These are phyloP conservation scores for Ochromonadaceae sp. DNA, from an alignment of 352 stramenopile species.

Conservation along the genomic window DNA sequence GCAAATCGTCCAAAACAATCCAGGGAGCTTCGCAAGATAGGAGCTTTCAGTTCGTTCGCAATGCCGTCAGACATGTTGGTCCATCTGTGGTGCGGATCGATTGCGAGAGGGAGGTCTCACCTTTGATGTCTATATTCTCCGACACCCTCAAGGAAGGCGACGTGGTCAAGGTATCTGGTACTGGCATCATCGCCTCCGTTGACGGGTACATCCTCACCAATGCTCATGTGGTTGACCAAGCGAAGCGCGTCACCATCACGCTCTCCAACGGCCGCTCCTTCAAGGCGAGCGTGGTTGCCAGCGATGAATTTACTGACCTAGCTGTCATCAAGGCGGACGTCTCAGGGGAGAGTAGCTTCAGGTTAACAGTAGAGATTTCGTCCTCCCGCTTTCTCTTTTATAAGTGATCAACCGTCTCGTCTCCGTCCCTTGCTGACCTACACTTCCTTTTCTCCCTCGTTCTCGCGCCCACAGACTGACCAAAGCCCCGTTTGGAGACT, in stretches of 20 bases:
- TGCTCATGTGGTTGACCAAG: slow-evolving; percentile 53
- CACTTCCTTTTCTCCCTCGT: no score
- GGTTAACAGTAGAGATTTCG: background rate
- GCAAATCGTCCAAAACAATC: no score
- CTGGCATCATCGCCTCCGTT: slow-evolving; percentile 47
- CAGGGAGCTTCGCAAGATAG: background rate
- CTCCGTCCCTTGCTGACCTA: no score
- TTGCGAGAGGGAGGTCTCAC: slow-evolving; percentile 14
- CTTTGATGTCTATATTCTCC: slow-evolving; percentile 8
- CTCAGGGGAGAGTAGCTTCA: background rate
- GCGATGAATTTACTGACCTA: slow-evolving; percentile 57
- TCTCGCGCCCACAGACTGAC: background rate
- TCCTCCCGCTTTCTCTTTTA: background rate
- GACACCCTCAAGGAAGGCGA: slow-evolving; percentile 17
- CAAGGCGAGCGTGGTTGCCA: slow-evolving; percentile 38
- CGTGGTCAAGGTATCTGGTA: slow-evolving; percentile 32
- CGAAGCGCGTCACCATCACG: slow-evolving; percentile 35
- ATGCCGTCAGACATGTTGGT: slow-evolving; percentile 39
- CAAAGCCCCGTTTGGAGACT: background rate
- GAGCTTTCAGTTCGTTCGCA: slow-evolving; percentile 31
- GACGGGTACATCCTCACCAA: slow-evolving; percentile 61
- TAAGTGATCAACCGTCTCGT: background rate
- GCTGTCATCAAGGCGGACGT: slow-evolving; percentile 43
- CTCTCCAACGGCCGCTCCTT: slow-evolving; percentile 49
- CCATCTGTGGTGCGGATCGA: slow-evolving; percentile 48